Percentiles rank a stretch among this genome's conserved stretches.
These are phyloP conservation scores for Ogataea hybrid DNA, from an alignment of 1,139 yeast species.

Conservation along the genomic window DNA sequence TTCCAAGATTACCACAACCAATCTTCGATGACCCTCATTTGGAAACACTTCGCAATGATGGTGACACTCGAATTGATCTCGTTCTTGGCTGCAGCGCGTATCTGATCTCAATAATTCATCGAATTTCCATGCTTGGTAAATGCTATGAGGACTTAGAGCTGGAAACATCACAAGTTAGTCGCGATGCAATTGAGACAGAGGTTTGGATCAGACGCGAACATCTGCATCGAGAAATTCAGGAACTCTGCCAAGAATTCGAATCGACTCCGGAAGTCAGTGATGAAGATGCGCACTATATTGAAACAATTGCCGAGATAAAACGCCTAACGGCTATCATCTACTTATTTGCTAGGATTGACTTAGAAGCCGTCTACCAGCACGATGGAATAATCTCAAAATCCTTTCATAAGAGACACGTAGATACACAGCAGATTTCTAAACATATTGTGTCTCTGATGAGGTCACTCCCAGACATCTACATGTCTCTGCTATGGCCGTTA, in stretches of 20 bases:
- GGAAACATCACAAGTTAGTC: conserved; percentile 17
- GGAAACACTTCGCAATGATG: conserved; percentile 27
- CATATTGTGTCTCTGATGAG: conserved; percentile 27
- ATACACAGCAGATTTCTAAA: conserved; percentile 21
- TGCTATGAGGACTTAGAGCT: conserved; percentile 35
- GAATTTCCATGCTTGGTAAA: conserved; percentile 37
- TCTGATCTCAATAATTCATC: conserved; percentile 35
- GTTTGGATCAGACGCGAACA: conserved; percentile 26
- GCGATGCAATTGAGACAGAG: conserved; percentile 25
- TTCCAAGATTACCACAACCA: not conserved
- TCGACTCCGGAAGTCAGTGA: conserved; percentile 14
- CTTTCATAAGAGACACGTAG: conserved; percentile 13
- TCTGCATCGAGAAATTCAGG: conserved; percentile 25
- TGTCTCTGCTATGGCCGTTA: conserved; percentile 40
- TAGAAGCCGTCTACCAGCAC: conserved; percentile 23
- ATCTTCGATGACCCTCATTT: conserved; percentile 14
- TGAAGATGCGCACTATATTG: not conserved
- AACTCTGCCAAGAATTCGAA: conserved; percentile 27
- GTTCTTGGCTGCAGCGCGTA: conserved; percentile 40
- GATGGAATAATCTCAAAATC: conserved; percentile 9
- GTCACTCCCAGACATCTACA: conserved; percentile 32
- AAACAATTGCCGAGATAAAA: conserved; percentile 37
- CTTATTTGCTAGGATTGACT: conserved; percentile 35
- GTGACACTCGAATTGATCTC: conserved; percentile 36
- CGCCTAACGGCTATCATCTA: conserved; percentile 36